Base-by-base conservation (phyloP, 1,139 yeast species). In the Yamadazyma sp. region DNA sequence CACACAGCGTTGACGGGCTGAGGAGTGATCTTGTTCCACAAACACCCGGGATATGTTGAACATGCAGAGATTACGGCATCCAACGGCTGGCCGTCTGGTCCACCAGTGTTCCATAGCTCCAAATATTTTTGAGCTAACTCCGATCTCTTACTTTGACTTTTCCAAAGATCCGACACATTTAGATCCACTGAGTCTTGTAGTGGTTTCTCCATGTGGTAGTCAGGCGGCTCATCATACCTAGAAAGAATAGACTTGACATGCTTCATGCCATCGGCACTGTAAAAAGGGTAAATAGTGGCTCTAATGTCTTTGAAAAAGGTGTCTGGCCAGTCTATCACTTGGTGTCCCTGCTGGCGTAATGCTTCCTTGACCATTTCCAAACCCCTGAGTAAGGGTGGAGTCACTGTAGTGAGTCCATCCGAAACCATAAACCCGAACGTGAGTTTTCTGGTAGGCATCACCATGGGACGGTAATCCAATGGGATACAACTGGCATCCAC, bases 251-350 rank as follows among this genome's bases (percentile, higher is more conserved):
- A 22, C 23, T 43, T 43, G 6, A 45, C 44, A 33, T 42, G 44
- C 13, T 45, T 43, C 48, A 43, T 39, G 12, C 48, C 48, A 31
- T 45, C 48, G 13, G 48, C 48, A 6, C 42, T 31, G 34, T 45
- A 45, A 17, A 45, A 43, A 12, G 48, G 48, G 29, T 45, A 45
- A 11, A 45, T 45, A n/a, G 48, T 42, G 5, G 37, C 29, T 36
- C 48, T 39, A 22, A 45, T 43, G 29, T 45, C 48, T 29, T 31
- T 37, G 26, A 45, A 45, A 16, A 37, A 43, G 5, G 37, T 37
- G 31, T 41, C 47, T 10, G 40, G 39, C 47, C 47, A 45, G 9
- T 40, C 47, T 8, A 44, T 27, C 1, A 44, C 29, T 9, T 11
- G 32, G 24, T 44, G 47, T 2, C 47, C 47, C 31, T 40, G 34